A percentile compares a stretch with the other conserved stretches of the same genome.
Evolutionary conservation across 2,329 filamentous ascomycete species (phyloP).

Genomic region (Escovopsis sp.): DNA sequence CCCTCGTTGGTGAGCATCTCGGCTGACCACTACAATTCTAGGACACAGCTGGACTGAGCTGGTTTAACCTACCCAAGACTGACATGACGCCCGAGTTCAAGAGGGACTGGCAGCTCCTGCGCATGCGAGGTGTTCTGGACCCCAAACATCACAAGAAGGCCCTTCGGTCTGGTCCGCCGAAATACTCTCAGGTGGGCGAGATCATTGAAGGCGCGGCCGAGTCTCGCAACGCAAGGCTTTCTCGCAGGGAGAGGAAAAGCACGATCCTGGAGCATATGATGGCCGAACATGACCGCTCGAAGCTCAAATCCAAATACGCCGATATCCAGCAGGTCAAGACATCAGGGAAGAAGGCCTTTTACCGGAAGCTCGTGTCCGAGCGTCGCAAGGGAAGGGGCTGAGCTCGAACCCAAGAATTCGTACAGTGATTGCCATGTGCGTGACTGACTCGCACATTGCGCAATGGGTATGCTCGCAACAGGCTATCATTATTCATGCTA

Average conservation of each 20-base stretch:
- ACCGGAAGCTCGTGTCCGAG: conserved; percentile 56
- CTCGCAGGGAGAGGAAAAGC: conserved; percentile 74
- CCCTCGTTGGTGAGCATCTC: background rate
- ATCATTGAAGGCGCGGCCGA: conserved; percentile 82
- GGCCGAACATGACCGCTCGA: conserved; percentile 31
- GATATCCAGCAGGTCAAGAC: conserved; percentile 71
- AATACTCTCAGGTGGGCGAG: conserved; percentile 79
- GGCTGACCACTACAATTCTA: conserved; percentile 5
- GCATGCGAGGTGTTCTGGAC: conserved; percentile 80
- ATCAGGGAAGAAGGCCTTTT: conserved; percentile 80
- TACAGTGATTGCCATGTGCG: background rate
- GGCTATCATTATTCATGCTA: background rate
- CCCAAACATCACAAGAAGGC: conserved; percentile 92
- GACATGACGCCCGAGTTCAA: conserved; percentile 73
- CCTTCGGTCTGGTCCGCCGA: conserved; percentile 48
- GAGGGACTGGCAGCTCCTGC: conserved; percentile 75
- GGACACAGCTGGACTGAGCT: conserved; percentile 59
- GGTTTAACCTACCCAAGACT: conserved; percentile 82
- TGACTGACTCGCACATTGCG: background rate
- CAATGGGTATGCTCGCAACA: background rate
- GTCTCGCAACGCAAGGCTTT: conserved; percentile 65
- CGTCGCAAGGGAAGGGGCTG: conserved; percentile 14
- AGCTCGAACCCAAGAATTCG: background rate
- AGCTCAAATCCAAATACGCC: conserved; percentile 77
- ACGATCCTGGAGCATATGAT: conserved; percentile 80